Evolutionary conservation across 2,329 filamentous ascomycete species (phyloP), one percentile per base, ranked within the genome.

Genomic region (Proliferodiscus dingleyae): DNA sequence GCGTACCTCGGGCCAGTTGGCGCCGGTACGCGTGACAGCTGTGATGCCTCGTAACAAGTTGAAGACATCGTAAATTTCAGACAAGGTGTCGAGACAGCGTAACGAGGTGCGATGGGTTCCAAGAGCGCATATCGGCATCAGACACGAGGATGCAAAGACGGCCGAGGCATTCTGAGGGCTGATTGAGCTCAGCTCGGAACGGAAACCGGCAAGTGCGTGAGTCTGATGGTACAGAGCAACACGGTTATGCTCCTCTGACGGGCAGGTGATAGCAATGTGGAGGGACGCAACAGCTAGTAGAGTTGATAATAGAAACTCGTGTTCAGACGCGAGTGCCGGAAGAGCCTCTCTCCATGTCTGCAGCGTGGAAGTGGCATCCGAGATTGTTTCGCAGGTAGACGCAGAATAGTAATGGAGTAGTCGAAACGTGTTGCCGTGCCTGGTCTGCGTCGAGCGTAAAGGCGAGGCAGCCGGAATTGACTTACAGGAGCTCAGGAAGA

Each of bases 281-380:
- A 54, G 44, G 10, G 49, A 44, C 5, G 51, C 41, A 22, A 52
- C 15, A 4, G 49, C 47, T 13, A 54, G 34, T 13, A 54, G 10
- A 16, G 45, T 28, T 1, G 41, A 49, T 7, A 52, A 30, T 7
- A 54, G 43, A 15, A 41, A 54, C 8, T 42, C 41, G 10, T 50
- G 36, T 24, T 46, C 22, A 13, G 52, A 45, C 4, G 49, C 43
- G 22, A 54, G 13, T 5, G 6, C 21, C 4, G 51, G 51, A 19
- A 54, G 8, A 3, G 21, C 19, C 34, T 47, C 33, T 18, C 43
- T 46, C 43, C 49, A 51, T 29, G 38, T 32, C 24, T 16, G 32
- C 3, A 37, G 16, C 11, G 36, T 16, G 8, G 30, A 30, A n/a
- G 26, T 13, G 5, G 11, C 5, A 19, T 51, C 37, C 1, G 43